Conservation (phyloP, 164 flowering plant genomes). For the Berberis thunbergii region DNA sequence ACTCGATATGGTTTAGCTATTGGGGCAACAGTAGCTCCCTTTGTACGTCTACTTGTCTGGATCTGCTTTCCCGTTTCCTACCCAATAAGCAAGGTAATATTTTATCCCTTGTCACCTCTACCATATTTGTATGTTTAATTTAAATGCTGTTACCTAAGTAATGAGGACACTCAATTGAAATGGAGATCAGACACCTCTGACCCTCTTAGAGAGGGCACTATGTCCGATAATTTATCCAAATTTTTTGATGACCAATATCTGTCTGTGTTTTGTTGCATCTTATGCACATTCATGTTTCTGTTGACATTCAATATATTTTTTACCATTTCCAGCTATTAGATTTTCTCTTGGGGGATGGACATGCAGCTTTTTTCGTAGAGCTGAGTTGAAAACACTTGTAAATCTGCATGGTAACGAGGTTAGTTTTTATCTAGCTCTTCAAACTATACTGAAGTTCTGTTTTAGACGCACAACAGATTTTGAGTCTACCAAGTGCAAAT, state of each 20-base stretch:
- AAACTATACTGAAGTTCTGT: not conserved
- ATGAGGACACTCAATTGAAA: no score
- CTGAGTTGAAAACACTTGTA: slow-evolving; percentile 95
- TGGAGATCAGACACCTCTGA: no score
- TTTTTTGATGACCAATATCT: not conserved
- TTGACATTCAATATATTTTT: slow-evolving; percentile 6
- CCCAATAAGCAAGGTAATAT: slow-evolving; percentile 93
- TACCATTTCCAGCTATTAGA: slow-evolving; percentile 60
- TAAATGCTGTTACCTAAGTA: not conserved
- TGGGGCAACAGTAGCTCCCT: slow-evolving; percentile 82
- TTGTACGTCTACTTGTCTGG: slow-evolving; percentile 95
- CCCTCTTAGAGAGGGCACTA: no score
- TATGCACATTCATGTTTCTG: not conserved
- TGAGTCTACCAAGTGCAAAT: not conserved
- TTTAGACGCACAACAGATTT: not conserved
- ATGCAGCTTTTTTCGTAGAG: slow-evolving; percentile 86
- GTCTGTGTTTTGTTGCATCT: not conserved
- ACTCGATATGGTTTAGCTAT: slow-evolving; percentile 90
- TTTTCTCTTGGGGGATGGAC: slow-evolving; percentile 62
- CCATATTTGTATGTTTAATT: not conserved
- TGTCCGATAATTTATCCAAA: no score
- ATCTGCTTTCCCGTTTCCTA: slow-evolving; percentile 91
- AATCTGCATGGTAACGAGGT: slow-evolving; percentile 95
- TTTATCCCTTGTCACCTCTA: not conserved
- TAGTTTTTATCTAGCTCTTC: slow-evolving; percentile 4